Evolutionary conservation across 2,329 filamentous ascomycete genomes (phyloP), one percentile per base, ranked within the genome.

Genomic region (Aureobasidium sp.): DNA sequence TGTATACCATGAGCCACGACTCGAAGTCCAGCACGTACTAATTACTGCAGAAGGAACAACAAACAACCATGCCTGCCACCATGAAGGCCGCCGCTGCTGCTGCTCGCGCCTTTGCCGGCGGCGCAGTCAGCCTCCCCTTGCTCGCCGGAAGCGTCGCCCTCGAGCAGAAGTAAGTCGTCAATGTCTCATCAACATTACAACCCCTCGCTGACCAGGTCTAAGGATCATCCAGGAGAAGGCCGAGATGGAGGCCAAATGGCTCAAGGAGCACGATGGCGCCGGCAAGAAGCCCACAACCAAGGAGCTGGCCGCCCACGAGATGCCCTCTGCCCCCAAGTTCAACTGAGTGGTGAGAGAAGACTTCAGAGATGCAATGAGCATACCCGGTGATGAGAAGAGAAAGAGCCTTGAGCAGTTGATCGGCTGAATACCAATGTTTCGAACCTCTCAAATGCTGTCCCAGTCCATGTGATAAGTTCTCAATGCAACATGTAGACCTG

Each of bases 21-120:
- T 36, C 33, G 33, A n/a, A n/a, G n/a, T n/a, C n/a, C n/a, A n/a
- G n/a, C n/a, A n/a, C 23, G 33, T 31, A 23, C 45, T 61, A 45
- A 61, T 25, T 6, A 6, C 7, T 13, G 0, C 10, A 27, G 33
- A 33, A 61, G 58, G 20, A 48, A n/a, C n/a, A 50, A 13, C 15
- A 25, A 11, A 38, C 56, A 38, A 60, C 36, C 16, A 42, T 50
- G 56, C 40, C 56, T 59, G 42, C 58, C 45, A n/a, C 43, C 23
- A 13, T 40, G 3, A 61, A 61, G 45, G 23, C 31, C 11, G 58
- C 58, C 15, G 45, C 45, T 4, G 58, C 58, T 9, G 31, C 45
- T 11, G 43, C 31, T 10, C 58, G 45, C 31, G 31, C 23, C 16
- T 3, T 50, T 18, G 58, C 29, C 20, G 29, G 29, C 8, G 29